These are phyloP conservation scores for Neonectria faginata DNA, from an alignment of 2,329 filamentous ascomycete species.

Conservation along the genomic window DNA sequence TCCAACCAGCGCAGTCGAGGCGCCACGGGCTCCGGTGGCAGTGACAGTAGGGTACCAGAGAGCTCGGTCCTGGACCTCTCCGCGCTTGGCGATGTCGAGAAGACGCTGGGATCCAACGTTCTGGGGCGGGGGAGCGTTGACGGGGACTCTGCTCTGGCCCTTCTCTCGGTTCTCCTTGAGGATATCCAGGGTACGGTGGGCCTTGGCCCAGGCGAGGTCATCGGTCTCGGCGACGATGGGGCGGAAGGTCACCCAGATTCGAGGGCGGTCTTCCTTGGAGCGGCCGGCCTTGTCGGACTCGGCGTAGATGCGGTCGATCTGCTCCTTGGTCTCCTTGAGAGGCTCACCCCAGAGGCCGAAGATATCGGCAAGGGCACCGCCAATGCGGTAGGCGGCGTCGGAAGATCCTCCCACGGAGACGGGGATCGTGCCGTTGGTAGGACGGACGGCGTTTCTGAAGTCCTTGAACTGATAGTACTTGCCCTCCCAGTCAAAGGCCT, in stretches of 20 bases:
- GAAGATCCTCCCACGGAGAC: constrained; percentile 71
- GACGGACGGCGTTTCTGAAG: constrained; percentile 66
- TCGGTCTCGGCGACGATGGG: constrained; percentile 72
- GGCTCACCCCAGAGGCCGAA: constrained; percentile 74
- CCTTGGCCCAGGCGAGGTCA: constrained; percentile 71
- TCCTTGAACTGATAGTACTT: constrained; percentile 70
- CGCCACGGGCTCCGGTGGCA: constrained; percentile 69
- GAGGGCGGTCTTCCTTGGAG: constrained; percentile 58
- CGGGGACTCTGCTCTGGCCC: constrained; percentile 46
- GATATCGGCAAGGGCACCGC: constrained; percentile 69
- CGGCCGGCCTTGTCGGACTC: constrained; percentile 69
- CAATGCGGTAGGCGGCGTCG: constrained; percentile 68
- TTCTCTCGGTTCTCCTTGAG: constrained; percentile 58
- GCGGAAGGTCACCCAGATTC: constrained; percentile 74
- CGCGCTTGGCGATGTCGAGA: constrained; percentile 66
- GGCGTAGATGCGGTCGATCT: constrained; percentile 70
- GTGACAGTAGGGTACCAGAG: constrained; percentile 74
- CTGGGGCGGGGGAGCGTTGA: constrained; percentile 55
- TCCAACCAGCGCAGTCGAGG: constrained; percentile 69
- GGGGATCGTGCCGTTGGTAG: constrained; percentile 64
- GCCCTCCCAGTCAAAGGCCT: constrained; percentile 71
- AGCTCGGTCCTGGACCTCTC: constrained; percentile 70
- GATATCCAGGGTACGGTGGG: constrained; percentile 65
- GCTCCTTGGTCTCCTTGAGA: constrained; percentile 71
- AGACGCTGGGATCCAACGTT: constrained; percentile 70